These are phyloP conservation scores for Clonostachys rosea DNA, from an alignment of 2,329 filamentous ascomycete species.

Conservation along the genomic window DNA sequence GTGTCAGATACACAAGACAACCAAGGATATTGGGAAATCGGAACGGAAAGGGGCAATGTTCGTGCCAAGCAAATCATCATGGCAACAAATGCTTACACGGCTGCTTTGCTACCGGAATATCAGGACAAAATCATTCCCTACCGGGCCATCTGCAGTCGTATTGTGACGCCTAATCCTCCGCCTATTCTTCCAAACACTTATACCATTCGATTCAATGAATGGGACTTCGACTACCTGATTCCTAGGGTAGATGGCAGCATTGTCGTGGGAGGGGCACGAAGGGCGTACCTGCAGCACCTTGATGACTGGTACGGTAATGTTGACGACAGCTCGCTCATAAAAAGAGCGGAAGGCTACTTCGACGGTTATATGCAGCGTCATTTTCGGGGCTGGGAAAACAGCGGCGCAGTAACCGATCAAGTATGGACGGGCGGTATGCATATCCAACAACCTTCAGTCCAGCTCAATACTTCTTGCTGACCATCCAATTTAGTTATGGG, in stretches of 20 bases:
- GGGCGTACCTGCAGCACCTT: constrained; percentile 20
- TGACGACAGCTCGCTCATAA: constrained; percentile 39
- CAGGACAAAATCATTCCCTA: neutral
- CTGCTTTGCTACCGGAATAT: neutral
- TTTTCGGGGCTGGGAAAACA: constrained; percentile 43
- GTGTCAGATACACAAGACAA: neutral
- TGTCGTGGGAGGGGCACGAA: constrained; percentile 18
- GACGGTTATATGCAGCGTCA: constrained; percentile 40
- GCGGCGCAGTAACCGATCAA: constrained; percentile 20
- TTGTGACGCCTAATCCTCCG: constrained; percentile 4
- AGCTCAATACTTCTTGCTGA: neutral
- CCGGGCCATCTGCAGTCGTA: neutral
- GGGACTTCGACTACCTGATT: constrained; percentile 29
- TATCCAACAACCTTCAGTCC: neutral
- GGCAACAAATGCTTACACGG: neutral
- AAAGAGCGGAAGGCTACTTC: constrained; percentile 34
- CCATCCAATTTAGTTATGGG: constrained; percentile 26
- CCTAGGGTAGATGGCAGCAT: constrained; percentile 34
- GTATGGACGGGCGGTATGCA: constrained; percentile 30
- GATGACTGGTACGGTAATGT: constrained; percentile 39
- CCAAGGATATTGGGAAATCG: neutral
- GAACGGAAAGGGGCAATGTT: neutral
- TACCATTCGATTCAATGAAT: constrained; percentile 10
- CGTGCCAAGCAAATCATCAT: neutral
- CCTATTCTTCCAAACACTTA: constrained; percentile 14